A percentile compares a stretch with the other conserved stretches of the same genome.
Evolutionary conservation across 2,329 filamentous ascomycete genomes (phyloP).

Genomic region (Aquanectria penicillioides): DNA sequence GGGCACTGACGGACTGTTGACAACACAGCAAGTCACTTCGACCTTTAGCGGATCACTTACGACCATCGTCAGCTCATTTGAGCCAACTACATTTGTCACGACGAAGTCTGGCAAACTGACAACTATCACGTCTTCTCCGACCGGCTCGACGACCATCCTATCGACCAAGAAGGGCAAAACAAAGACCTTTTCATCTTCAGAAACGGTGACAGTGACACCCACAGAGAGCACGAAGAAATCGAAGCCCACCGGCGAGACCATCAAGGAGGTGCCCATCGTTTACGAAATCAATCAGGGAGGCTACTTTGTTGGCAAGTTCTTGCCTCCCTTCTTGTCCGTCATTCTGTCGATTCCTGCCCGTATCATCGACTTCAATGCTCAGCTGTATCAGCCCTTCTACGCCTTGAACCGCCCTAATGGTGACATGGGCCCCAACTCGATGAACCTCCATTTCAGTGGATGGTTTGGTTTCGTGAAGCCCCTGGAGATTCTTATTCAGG

Average conservation of each 20-base stretch:
- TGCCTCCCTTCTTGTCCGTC: slow-evolving; percentile 54
- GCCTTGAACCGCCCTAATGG: slow-evolving; percentile 52
- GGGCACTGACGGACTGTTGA: neutral
- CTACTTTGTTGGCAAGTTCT: slow-evolving; percentile 56
- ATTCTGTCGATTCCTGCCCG: slow-evolving; percentile 53
- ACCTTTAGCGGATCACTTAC: slow-evolving; percentile 9
- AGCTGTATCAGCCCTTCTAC: slow-evolving; percentile 57
- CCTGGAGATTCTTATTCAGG: slow-evolving; percentile 44
- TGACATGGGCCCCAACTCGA: slow-evolving; percentile 51
- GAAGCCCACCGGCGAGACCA: slow-evolving; percentile 14
- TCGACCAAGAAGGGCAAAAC: slow-evolving; percentile 35
- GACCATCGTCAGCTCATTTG: slow-evolving; percentile 25
- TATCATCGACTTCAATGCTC: slow-evolving; percentile 55
- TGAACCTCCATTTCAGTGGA: slow-evolving; percentile 55
- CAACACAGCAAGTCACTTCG: neutral
- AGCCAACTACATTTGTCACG: slow-evolving; percentile 29
- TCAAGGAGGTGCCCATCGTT: slow-evolving; percentile 26
- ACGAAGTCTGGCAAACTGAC: slow-evolving; percentile 10
- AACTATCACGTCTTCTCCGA: slow-evolving; percentile 33
- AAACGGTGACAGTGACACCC: slow-evolving; percentile 25
- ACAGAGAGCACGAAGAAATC: slow-evolving; percentile 13
- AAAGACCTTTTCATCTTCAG: slow-evolving; percentile 29
- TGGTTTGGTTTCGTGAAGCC: slow-evolving; percentile 49
- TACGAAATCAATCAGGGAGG: slow-evolving; percentile 31
- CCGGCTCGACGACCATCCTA: slow-evolving; percentile 30